A percentile compares a stretch with the other conserved stretches of the same genome.
Evolutionary conservation across 192 early-diverging fungal genomes (phyloP).

Genomic region (Coemansia umbellata): DNA sequence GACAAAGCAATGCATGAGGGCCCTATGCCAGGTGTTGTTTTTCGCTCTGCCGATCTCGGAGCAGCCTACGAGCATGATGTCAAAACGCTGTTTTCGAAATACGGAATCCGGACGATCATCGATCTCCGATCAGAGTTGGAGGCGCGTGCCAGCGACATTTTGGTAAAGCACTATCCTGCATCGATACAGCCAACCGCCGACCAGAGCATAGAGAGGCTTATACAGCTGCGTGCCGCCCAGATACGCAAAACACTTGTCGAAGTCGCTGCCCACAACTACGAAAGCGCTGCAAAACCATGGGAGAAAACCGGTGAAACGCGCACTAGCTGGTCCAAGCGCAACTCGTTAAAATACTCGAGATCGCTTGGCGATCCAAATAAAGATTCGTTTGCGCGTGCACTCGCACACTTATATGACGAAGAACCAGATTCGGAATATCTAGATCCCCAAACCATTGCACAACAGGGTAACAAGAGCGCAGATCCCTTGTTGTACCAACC

Average conservation of each 20-base stretch:
- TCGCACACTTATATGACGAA: conserved; percentile 37
- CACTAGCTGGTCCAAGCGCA: conserved; percentile 38
- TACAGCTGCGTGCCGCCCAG: conserved; percentile 24
- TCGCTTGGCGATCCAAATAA: conserved; percentile 32
- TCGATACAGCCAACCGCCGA: conserved; percentile 41
- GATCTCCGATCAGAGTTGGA: conserved; percentile 50
- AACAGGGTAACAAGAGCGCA: background rate
- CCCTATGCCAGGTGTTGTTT: conserved; percentile 49
- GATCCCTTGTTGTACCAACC: no score
- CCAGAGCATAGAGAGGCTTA: conserved; percentile 40
- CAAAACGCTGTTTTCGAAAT: conserved; percentile 38
- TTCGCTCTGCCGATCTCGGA: conserved; percentile 49
- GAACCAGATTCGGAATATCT: conserved; percentile 13
- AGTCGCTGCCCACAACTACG: conserved; percentile 47
- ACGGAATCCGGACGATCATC: conserved; percentile 53
- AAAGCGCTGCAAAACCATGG: conserved; percentile 41
- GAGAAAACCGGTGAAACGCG: conserved; percentile 41
- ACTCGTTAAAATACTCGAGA: conserved; percentile 40
- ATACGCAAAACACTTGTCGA: conserved; percentile 45
- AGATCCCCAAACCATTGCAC: conserved; percentile 5
- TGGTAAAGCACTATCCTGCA: conserved; percentile 44
- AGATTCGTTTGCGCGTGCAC: conserved; percentile 38
- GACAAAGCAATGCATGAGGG: conserved; percentile 17
- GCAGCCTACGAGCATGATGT: conserved; percentile 45
- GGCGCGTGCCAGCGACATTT: conserved; percentile 41